phyloP scores from a whole-genome alignment of 257 asterid genomes.

The Solanum infundibuliforme region DNA sequence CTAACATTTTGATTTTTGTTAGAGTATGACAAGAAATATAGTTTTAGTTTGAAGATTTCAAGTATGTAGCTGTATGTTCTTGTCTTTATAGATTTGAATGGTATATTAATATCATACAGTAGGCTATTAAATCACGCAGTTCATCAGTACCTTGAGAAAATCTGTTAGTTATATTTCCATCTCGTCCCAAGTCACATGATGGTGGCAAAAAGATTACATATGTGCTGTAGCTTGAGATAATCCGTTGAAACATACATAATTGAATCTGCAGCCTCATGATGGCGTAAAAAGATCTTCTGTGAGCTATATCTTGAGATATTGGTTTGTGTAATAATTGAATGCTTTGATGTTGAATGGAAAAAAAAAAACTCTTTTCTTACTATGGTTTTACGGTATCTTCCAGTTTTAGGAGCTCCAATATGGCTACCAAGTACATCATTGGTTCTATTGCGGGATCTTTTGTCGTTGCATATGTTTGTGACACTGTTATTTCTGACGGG shows the following conservation, averaged over 20 bases:
- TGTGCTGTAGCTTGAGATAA: not conserved
- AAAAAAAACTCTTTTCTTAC: not conserved
- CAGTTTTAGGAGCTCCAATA: constrained; percentile 3
- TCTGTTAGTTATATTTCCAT: not conserved
- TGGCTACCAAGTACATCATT: constrained; percentile 5
- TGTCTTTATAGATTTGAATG: not conserved
- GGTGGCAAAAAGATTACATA: not conserved
- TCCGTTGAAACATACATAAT: not conserved
- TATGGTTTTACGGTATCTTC: not conserved
- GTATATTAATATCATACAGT: not conserved
- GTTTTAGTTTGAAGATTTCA: not conserved
- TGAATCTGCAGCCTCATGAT: not conserved
- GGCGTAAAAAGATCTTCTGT: not conserved
- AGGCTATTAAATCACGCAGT: not conserved
- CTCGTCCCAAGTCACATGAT: not conserved
- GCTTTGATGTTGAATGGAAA: not conserved
- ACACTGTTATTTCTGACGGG: constrained; percentile 8
- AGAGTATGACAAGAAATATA: not conserved
- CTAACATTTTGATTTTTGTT: not conserved
- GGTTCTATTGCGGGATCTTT: not conserved
- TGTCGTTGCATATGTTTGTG: constrained; percentile 12
- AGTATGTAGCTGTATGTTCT: not conserved
- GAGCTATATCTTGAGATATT: not conserved
- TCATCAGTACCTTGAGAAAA: not conserved
- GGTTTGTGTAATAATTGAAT: not conserved